Base-by-base conservation (phyloP, 306 rosid species). In the Arachis stenosperma region DNA sequence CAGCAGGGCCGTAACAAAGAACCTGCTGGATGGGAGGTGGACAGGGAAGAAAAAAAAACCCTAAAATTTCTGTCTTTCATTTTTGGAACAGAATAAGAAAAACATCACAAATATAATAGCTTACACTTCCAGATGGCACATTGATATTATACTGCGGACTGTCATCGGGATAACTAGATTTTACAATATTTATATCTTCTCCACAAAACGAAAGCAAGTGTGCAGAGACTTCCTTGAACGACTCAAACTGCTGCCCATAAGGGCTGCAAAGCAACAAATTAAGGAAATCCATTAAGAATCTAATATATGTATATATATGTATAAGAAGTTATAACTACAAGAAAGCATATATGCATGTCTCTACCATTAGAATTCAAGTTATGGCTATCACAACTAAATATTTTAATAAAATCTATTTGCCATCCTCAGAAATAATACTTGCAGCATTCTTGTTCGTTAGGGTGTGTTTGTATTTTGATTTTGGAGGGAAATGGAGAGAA, bases 171-270 rank as follows among this genome's bases (percentile, higher is more conserved):
- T 43, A 86, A 77, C 61, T 57, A 72, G 84, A 78, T 62, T 78
- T 80, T 51, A 67, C 40, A 53, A 75, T 59, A 76, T 51, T 64
- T 57, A 66, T 48, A 47, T 79, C 85, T 74, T 79, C 69, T 53
- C 82, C 84, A 55, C 27, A 65, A 79, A 67, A 73, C 59, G 91
- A 75, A 48, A 76, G 78, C 89, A 88, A 76, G 88, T 82, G 72
- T 15, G 90, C 79, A 73, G 86, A 85, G 64, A 81, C 89, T 70
- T 88, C 92, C 86, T 88, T 85, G 89, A 73, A 88, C 0, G 95
- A 85, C 75, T 76, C 84, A 84, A 91, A 91, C 81, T 88, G 86
- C 73, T 29, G 81, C 82, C 97, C 97, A 79, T 81, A 75, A 85
- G 97, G 95, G 83, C 97, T 91, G 90, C 70, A 87, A 65, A 81